These are phyloP conservation scores for Ophiostoma sp. DNA, from an alignment of 2,329 filamentous ascomycete genomes.

Conservation along the genomic window DNA sequence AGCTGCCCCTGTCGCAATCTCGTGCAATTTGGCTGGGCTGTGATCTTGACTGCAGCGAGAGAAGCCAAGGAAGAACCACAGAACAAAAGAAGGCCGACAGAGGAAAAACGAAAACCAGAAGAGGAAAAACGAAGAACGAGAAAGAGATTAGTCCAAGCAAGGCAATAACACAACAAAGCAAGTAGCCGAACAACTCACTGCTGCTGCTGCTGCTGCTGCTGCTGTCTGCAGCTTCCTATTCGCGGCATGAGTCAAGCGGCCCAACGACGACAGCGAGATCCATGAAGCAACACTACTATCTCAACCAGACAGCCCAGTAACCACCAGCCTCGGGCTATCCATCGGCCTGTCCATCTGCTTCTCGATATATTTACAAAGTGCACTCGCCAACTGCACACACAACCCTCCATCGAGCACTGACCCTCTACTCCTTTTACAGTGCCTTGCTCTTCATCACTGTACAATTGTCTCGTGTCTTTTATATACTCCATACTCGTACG, in stretches of 20 bases:
- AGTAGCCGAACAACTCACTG: background rate
- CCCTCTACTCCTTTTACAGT: background rate
- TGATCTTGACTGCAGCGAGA: background rate
- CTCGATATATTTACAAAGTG: background rate
- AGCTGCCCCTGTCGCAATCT: constrained; percentile 1
- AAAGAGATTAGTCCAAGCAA: background rate
- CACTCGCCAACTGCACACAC: background rate
- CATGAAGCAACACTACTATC: background rate
- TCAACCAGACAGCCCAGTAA: background rate
- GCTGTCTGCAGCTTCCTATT: background rate
- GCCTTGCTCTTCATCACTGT: background rate
- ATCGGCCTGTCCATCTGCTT: background rate
- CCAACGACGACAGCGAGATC: background rate
- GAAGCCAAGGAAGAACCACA: no score
- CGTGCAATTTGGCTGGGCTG: constrained; percentile 1
- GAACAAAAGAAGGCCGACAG: background rate
- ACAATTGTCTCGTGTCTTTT: background rate
- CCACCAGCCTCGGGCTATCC: background rate
- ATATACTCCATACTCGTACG: background rate
- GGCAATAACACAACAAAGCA: background rate
- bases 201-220: background rate
- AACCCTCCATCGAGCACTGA: background rate
- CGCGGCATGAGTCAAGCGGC: background rate
- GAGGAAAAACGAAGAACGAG: background rate
- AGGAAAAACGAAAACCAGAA: background rate